These are phyloP conservation scores for Spencermartinsiella europaea DNA, from an alignment of 805 yeast genomes.

Conservation along the genomic window DNA sequence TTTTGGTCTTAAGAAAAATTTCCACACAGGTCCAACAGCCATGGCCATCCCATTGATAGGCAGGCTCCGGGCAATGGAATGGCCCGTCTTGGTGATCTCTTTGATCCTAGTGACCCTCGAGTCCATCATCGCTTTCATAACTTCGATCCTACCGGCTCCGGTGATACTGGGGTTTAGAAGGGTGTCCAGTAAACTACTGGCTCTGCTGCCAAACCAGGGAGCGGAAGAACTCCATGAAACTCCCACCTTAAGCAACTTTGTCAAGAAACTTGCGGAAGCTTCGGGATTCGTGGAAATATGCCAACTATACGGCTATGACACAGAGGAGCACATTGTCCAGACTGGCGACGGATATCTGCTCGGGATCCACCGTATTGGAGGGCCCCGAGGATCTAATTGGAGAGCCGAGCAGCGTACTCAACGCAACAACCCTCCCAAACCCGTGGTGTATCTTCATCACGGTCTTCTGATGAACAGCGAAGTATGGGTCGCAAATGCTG, in stretches of 20 bases:
- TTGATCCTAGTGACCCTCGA: constrained; percentile 30
- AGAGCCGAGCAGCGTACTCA: neutral
- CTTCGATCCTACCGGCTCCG: constrained; percentile 26
- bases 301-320: constrained; percentile 56
- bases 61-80: constrained; percentile 28
- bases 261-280: constrained; percentile 22
- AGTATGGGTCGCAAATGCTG: constrained; percentile 56
- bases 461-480: constrained; percentile 89
- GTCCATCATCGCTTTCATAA: constrained; percentile 26
- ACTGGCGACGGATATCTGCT: constrained; percentile 75
- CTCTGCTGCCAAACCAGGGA: neutral
- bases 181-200: constrained; percentile 12
- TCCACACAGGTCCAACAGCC: too few relatives aligned
- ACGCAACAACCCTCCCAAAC: constrained; percentile 12
- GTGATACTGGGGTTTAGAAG: constrained; percentile 24
- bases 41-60: constrained; percentile 31
- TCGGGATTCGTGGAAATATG: constrained; percentile 59
- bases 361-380: constrained; percentile 62
- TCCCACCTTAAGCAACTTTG: constrained; percentile 7
- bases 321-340: constrained; percentile 70
- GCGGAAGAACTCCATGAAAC: constrained; percentile 6
- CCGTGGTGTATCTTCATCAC: constrained; percentile 79
- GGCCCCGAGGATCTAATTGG: constrained; percentile 20
- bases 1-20: too few relatives aligned
- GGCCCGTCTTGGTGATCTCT: constrained; percentile 32